These are phyloP conservation scores for Fusarium lyarnte DNA, from an alignment of 2,329 filamentous ascomycete genomes.

Conservation along the genomic window DNA sequence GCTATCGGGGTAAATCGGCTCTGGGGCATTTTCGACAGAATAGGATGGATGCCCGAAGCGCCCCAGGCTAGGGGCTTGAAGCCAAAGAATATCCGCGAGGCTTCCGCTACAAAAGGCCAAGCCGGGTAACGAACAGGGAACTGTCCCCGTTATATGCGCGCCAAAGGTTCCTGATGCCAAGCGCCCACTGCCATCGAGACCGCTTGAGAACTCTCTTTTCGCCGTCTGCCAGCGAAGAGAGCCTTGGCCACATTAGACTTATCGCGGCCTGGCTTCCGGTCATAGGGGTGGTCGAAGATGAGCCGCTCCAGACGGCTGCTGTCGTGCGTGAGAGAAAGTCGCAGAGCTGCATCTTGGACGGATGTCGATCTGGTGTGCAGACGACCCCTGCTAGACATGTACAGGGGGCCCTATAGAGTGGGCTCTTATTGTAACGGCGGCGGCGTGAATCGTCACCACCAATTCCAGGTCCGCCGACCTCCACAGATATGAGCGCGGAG, in stretches of 20 bases:
- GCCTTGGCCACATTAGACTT: constrained; percentile 7
- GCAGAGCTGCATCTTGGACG: constrained; percentile 6
- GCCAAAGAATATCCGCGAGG: constrained; percentile 11
- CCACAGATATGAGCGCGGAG: constrained; percentile 10
- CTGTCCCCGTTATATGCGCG: constrained; percentile 15
- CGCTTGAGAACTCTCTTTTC: constrained; percentile 1
- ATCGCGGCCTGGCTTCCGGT: background rate
- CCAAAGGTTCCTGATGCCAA: constrained; percentile 29
- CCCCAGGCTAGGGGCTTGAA: constrained; percentile 21
- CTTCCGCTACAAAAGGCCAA: constrained; percentile 6
- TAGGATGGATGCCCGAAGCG: constrained; percentile 25
- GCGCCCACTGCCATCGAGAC: constrained; percentile 7
- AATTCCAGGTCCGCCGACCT: constrained; percentile 4
- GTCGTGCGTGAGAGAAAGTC: background rate
- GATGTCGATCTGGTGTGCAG: constrained; percentile 28
- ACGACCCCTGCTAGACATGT: constrained; percentile 13
- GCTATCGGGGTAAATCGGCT: constrained; percentile 18
- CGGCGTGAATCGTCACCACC: constrained; percentile 19
- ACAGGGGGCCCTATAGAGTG: constrained; percentile 24
- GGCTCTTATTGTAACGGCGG: constrained; percentile 30
- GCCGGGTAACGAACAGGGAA: constrained; percentile 19
- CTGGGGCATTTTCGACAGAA: constrained; percentile 23
- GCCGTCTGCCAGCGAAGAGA: constrained; percentile 1
- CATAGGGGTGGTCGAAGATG: background rate
- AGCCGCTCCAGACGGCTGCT: background rate